Conservation (phyloP, 169 alveolate genomes). For the Plasmodium adleri region DNA sequence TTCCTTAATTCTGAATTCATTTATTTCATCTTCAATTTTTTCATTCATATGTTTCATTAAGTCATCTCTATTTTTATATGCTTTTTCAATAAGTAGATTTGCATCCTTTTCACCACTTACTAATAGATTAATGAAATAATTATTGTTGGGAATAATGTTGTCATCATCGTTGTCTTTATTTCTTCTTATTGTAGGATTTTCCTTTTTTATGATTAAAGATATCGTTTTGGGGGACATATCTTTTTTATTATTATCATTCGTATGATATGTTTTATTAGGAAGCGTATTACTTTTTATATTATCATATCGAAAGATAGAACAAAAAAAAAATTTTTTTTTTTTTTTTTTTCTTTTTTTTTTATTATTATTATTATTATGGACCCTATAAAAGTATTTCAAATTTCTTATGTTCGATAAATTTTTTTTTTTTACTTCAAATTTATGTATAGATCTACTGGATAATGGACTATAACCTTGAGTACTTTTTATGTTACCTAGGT, state of each 20-base stretch:
- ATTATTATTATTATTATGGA: too few species aligned
- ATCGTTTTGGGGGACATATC: too few species aligned
- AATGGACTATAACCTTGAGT: too few species aligned
- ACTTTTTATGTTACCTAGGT: too few species aligned
- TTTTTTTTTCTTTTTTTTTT: neutral
- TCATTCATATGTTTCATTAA: constrained; percentile 17
- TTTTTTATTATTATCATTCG: too few species aligned
- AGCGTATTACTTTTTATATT: too few species aligned
- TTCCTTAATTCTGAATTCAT: constrained; percentile 13
- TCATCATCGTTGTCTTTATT: neutral
- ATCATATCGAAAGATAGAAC: neutral
- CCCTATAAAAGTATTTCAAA: too few species aligned
- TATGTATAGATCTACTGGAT: too few species aligned
- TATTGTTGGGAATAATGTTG: neutral
- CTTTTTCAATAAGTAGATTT: constrained; percentile 6
- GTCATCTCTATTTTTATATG: constrained; percentile 15
- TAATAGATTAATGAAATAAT: constrained; percentile 7
- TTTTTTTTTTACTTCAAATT: too few species aligned
- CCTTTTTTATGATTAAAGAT: too few species aligned
- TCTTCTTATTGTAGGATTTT: neutral
- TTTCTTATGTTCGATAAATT: too few species aligned
- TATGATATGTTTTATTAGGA: too few species aligned
- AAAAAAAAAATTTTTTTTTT: constrained; percentile 3
- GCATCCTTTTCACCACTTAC: constrained; percentile 48
- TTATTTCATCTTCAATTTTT: constrained; percentile 29